These are phyloP conservation scores for Pichia membranifaciens DNA, from an alignment of 805 yeast species.

Conservation along the genomic window DNA sequence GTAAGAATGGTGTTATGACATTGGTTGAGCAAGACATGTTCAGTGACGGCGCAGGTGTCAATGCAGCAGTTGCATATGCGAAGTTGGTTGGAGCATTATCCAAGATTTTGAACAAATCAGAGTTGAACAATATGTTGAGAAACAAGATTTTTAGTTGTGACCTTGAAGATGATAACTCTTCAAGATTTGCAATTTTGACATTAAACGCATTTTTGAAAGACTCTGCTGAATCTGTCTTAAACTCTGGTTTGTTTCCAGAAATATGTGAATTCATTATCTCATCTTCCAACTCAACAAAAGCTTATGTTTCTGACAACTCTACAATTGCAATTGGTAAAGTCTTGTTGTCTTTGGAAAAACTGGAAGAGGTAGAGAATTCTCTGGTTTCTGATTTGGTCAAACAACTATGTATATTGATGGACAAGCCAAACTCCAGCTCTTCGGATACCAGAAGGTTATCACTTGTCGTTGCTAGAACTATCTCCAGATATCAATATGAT, in stretches of 20 bases:
- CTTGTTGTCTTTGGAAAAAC: slow-evolving; percentile 44
- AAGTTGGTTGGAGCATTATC: slow-evolving; percentile 73
- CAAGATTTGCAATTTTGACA: slow-evolving; percentile 63
- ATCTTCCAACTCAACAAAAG: slow-evolving; percentile 37
- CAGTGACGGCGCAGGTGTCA: slow-evolving; percentile 34
- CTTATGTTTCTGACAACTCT: slow-evolving; percentile 68
- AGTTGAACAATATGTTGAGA: slow-evolving; percentile 54
- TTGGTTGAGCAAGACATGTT: slow-evolving; percentile 68
- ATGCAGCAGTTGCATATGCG: slow-evolving; percentile 72
- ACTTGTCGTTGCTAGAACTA: slow-evolving; percentile 68
- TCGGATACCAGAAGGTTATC: slow-evolving; percentile 75
- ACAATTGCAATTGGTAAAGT: slow-evolving; percentile 78
- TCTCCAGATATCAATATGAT: slow-evolving; percentile 55
- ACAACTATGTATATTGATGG: slow-evolving; percentile 44
- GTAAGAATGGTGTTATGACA: slow-evolving; percentile 61
- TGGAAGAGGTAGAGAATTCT: slow-evolving; percentile 23
- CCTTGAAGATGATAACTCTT: slow-evolving; percentile 34
- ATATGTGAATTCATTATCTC: slow-evolving; percentile 43
- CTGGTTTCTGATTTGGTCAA: slow-evolving; percentile 35
- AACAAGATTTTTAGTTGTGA: slow-evolving; percentile 50
- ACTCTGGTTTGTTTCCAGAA: slow-evolving; percentile 43
- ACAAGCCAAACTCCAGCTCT: slow-evolving; percentile 55
- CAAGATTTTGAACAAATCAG: slow-evolving; percentile 56
- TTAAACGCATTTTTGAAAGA: slow-evolving; percentile 76
- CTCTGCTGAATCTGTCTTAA: slow-evolving; percentile 60